phyloP scores from a whole-genome alignment of 2,329 filamentous ascomycete species.

The Fusarium sp. region DNA sequence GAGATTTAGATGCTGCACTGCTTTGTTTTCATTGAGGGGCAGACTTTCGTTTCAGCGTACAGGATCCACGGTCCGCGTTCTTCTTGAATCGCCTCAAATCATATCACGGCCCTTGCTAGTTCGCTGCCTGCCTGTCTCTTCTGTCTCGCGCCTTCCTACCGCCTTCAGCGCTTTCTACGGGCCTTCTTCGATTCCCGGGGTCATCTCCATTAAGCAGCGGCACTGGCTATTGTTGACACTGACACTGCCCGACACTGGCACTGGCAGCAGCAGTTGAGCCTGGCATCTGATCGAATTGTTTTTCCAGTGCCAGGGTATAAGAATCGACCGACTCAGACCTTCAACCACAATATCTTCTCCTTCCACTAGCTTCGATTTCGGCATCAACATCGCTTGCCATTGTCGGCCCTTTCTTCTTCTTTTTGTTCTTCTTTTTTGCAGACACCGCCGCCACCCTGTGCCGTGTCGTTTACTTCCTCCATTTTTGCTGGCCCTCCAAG shows the following conservation, averaged over 20 bases:
- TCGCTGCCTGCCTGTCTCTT: constrained; percentile 19
- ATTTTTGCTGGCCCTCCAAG: background rate
- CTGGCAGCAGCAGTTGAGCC: background rate
- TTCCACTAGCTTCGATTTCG: constrained; percentile 19
- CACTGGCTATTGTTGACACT: background rate
- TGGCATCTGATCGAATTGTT: constrained; percentile 1
- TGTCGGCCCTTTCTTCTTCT: background rate
- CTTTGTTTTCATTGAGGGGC: constrained; percentile 30
- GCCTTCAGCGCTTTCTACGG: constrained; percentile 12
- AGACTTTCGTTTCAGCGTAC: constrained; percentile 32
- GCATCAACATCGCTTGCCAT: background rate
- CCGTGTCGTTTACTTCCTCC: constrained; percentile 13
- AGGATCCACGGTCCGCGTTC: constrained; percentile 34
- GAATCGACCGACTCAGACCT: constrained; percentile 37
- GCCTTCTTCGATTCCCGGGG: constrained; percentile 22
- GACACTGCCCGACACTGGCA: background rate
- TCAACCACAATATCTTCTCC: constrained; percentile 29
- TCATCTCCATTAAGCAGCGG: constrained; percentile 21
- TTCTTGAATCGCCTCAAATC: constrained; percentile 26
- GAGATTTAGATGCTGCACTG: constrained; percentile 1
- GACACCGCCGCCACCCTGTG: background rate
- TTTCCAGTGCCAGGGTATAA: constrained; percentile 37
- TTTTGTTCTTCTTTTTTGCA: background rate
- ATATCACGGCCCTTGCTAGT: constrained; percentile 32
- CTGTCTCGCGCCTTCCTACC: constrained; percentile 16